These are phyloP conservation scores for Penstemon eatonii DNA, from an alignment of 257 asterid genomes.

Conservation along the genomic window DNA sequence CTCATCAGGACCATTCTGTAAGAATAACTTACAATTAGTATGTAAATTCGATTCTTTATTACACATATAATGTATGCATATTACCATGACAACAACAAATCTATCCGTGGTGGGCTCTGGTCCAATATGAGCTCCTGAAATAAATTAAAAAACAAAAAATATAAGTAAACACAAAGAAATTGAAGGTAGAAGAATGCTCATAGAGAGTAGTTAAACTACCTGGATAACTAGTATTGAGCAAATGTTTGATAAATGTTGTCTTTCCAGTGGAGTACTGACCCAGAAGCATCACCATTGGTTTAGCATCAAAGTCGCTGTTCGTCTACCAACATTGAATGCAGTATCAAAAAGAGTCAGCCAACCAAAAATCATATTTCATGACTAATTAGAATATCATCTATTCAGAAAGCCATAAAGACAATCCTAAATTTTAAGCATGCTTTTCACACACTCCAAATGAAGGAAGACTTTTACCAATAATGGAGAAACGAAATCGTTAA, in stretches of 20 bases:
- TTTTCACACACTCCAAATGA: constrained; percentile 14
- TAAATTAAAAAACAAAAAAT: constrained; percentile 11
- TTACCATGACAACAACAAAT: constrained; percentile 98
- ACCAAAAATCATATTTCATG: constrained; percentile 15
- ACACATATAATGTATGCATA: neutral
- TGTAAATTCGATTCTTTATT: too few species aligned
- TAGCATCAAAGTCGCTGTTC: constrained; percentile 95
- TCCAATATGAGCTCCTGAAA: constrained; percentile 93
- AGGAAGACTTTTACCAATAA: constrained; percentile 54
- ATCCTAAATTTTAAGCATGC: neutral
- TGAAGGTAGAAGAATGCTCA: constrained; percentile 13
- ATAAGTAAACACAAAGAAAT: constrained; percentile 1
- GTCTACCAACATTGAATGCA: constrained; percentile 43
- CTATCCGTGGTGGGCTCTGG: constrained; percentile 99
- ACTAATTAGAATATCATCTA: constrained; percentile 13
- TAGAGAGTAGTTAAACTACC: constrained; percentile 43
- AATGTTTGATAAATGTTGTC: constrained; percentile 94
- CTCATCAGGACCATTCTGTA: constrained; percentile 91
- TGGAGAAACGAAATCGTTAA: constrained; percentile 92
- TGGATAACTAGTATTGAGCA: constrained; percentile 82
- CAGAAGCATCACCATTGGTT: constrained; percentile 99
- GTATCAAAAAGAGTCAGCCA: constrained; percentile 24
- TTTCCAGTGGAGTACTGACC: constrained; percentile 98
- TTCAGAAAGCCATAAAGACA: constrained; percentile 4
- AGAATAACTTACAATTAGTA: neutral